Conservation (phyloP, 441 rosid species). For the Populus hybrid region DNA sequence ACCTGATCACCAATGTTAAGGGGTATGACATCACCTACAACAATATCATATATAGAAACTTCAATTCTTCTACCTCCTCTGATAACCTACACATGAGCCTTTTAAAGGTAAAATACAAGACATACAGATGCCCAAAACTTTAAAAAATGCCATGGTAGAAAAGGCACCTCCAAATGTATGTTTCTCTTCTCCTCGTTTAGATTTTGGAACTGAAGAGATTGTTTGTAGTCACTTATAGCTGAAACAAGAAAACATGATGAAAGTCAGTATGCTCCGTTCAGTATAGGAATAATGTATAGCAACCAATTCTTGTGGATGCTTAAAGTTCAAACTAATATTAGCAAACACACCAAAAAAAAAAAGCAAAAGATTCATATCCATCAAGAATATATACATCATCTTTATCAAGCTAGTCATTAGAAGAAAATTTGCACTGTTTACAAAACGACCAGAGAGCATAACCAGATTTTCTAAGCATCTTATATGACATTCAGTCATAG, state of each 20-base stretch:
- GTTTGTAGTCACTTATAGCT: constrained; percentile 95
- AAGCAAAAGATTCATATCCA: neutral
- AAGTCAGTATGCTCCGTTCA: neutral
- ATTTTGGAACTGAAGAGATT: constrained; percentile 97
- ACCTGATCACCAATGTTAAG: constrained; percentile 97
- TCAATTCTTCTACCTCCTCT: constrained; percentile 92
- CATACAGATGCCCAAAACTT: constrained; percentile 6
- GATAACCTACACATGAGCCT: constrained; percentile 51
- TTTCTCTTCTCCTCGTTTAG: constrained; percentile 95
- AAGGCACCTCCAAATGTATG: constrained; percentile 76
- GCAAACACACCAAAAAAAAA: neutral
- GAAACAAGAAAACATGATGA: constrained; percentile 27
- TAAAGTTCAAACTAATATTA: neutral
- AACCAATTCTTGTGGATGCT: neutral
- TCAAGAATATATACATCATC: neutral
- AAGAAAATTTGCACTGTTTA: neutral
- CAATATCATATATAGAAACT: constrained; percentile 86
- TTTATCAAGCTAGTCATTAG: neutral
- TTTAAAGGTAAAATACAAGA: constrained; percentile 17
- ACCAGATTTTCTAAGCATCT: neutral
- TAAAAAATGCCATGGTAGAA: constrained; percentile 11
- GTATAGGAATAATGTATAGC: neutral
- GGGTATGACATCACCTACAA: constrained; percentile 90
- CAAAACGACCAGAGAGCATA: neutral
- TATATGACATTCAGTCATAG: neutral